Evolutionary conservation across 2,329 filamentous ascomycete genomes (phyloP).

Genomic region (Fusarium dimerum): DNA sequence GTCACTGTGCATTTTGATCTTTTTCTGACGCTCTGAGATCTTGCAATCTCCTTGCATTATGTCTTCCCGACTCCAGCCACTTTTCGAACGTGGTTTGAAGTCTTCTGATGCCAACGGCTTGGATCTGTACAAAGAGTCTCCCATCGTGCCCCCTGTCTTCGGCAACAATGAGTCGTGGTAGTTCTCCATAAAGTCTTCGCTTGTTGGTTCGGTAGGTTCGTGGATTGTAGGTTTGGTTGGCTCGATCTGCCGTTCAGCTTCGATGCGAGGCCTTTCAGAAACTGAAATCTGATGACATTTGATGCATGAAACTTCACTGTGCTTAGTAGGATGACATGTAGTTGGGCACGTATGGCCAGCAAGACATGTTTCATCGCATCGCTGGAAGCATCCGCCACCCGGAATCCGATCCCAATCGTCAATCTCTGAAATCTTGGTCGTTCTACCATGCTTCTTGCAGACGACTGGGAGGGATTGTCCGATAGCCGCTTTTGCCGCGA

Average conservation of each 20-base stretch:
- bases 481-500: constrained; percentile 38
- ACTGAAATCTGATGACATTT: constrained; percentile 10
- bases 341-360: constrained; percentile 22
- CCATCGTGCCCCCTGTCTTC: not conserved
- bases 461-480: constrained; percentile 56
- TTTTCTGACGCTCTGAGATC: not conserved
- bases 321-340: constrained; percentile 18
- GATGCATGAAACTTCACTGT: constrained; percentile 33
- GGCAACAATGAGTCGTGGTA: constrained; percentile 3
- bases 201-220: constrained; percentile 49
- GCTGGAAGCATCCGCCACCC: constrained; percentile 18
- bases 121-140: not conserved
- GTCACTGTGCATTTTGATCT: not conserved
- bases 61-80: not conserved
- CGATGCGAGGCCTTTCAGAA: constrained; percentile 20
- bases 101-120: constrained; percentile 1
- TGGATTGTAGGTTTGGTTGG: not conserved
- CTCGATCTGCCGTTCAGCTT: not conserved
- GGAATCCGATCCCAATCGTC: constrained; percentile 49
- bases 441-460: constrained; percentile 60
- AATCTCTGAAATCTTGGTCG: constrained; percentile 52
- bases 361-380: constrained; percentile 17
- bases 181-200: constrained; percentile 41
- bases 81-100: not conserved
- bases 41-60: constrained; percentile 4